These are phyloP conservation scores for Eimeria necatrix DNA, from an alignment of 169 alveolate species.

Conservation along the genomic window DNA sequence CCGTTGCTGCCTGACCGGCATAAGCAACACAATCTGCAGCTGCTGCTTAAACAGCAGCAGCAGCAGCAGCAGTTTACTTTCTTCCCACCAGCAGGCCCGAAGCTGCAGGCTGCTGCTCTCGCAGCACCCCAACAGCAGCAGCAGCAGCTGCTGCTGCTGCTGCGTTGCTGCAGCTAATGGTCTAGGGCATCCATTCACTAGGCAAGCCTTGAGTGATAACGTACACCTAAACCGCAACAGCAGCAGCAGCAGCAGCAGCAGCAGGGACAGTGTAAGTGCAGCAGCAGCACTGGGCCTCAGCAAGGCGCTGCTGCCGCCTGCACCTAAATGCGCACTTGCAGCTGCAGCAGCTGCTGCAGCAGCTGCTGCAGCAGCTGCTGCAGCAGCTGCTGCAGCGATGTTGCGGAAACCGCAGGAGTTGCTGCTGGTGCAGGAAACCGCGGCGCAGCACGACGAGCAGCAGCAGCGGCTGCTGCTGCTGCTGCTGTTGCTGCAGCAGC, in stretches of 20 bases:
- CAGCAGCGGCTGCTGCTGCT: neutral
- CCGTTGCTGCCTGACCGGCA: neutral
- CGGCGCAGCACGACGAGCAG: neutral
- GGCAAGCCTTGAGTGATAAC: slow-evolving; percentile 17
- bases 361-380: too few species aligned
- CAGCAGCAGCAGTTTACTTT: neutral
- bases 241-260: slow-evolving; percentile 38
- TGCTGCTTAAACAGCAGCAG: neutral
- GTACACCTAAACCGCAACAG: slow-evolving; percentile 47
- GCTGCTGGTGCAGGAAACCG: too few species aligned
- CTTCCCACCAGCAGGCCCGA: neutral
- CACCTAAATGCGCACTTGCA: neutral
- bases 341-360: too few species aligned
- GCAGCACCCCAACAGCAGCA: neutral
- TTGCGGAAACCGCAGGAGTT: too few species aligned
- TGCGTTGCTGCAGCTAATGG: neutral
- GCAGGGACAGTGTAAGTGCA: neutral
- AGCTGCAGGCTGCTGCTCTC: slow-evolving; percentile 25
- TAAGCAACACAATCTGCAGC: neutral
- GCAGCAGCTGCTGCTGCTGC: slow-evolving; percentile 28
- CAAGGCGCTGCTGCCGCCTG: neutral
- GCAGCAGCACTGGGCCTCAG: neutral
- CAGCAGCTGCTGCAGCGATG: too few species aligned
- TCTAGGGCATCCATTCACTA: slow-evolving; percentile 43
- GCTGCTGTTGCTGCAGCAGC: neutral